These are phyloP conservation scores for Salinomyces thailandicus DNA, from an alignment of 2,329 filamentous ascomycete genomes.

Conservation along the genomic window DNA sequence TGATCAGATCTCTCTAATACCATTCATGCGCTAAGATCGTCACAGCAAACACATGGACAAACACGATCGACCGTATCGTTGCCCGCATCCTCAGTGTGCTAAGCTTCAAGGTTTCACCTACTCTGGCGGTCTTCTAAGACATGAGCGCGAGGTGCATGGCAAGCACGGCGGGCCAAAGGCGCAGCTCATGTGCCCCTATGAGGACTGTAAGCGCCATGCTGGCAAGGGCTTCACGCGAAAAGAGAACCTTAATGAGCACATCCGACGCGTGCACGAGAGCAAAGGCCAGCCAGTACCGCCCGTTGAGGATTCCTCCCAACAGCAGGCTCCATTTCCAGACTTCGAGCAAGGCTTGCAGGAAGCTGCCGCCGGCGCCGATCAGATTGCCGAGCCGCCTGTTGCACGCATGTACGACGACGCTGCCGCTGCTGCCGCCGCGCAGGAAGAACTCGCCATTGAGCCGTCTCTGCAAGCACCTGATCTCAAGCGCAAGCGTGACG, in stretches of 20 bases:
- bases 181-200: conserved; percentile 72
- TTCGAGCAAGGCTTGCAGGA: conserved; percentile 5
- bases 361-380: conserved; percentile 9
- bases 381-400: conserved; percentile 2
- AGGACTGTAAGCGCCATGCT: conserved; percentile 77
- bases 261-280: conserved; percentile 65
- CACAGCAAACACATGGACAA: conserved; percentile 95
- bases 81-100: conserved; percentile 69
- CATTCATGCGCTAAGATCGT: conserved; percentile 10
- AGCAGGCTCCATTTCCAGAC: conserved; percentile 7
- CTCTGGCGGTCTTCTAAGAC: conserved; percentile 75
- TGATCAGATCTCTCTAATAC: neutral
- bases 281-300: conserved; percentile 9
- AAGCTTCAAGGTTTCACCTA: conserved; percentile 94
- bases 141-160: conserved; percentile 87
- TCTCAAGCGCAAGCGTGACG: conserved; percentile 7
- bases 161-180: conserved; percentile 84
- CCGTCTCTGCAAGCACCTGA: neutral
- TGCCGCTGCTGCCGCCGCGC: too few relatives aligned
- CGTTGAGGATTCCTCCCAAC: conserved; percentile 7
- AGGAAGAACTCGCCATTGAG: neutral
- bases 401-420: conserved; percentile 1
- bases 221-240: conserved; percentile 86
- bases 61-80: conserved; percentile 88
- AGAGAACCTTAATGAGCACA: conserved; percentile 88